Evolutionary conservation across 345 rosid genomes (phyloP), one percentile per base, ranked within the genome.

Genomic region (Camelina neglecta): DNA sequence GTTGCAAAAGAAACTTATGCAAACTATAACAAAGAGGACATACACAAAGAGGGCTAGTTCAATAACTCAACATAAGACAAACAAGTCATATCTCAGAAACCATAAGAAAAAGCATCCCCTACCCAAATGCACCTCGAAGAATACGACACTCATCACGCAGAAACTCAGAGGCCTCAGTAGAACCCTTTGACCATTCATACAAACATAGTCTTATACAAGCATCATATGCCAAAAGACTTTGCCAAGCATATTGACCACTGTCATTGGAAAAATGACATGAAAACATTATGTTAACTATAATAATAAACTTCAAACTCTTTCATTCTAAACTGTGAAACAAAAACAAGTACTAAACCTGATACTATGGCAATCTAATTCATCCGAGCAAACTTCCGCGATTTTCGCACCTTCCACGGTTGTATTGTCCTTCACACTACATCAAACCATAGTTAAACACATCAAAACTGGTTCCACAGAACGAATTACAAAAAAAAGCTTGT

Each of bases 101-200:
- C 21, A 68, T 16, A 70, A 8, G 70, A 65, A 64, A 82, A 5
- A 16, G 76, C 62, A 67, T 56, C 31, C 86, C 31, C 31, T 84
- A 94, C 99, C 97, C 99, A 84, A 92, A 95, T 62, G 99, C 97
- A 76, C 83, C 88, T 61, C 97, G 87, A 18, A 95, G 92, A 81
- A 89, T 79, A 57, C 91, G 85, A 69, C 99, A 95, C 81, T 92
- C 97, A 67, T 95, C 92, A 39, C 84, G 82, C 69, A 95, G 85
- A 87, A 95, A 95, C 80, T 88, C 93, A 67, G 97, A 95, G 81
- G 99, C 99, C 82, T 92, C 97, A 11, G 90, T 77, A 79, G 93
- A 90, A 47, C 90, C 97, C 78, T 80, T 86, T 62, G 96, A 93
- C 99, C 97, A 95, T 35, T 89, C 85, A 76, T 81, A 79, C 56